Evolutionary conservation across 2,329 filamentous ascomycete genomes (phyloP), one percentile per base, ranked within the genome.

Genomic region (Diplocarpon mali): DNA sequence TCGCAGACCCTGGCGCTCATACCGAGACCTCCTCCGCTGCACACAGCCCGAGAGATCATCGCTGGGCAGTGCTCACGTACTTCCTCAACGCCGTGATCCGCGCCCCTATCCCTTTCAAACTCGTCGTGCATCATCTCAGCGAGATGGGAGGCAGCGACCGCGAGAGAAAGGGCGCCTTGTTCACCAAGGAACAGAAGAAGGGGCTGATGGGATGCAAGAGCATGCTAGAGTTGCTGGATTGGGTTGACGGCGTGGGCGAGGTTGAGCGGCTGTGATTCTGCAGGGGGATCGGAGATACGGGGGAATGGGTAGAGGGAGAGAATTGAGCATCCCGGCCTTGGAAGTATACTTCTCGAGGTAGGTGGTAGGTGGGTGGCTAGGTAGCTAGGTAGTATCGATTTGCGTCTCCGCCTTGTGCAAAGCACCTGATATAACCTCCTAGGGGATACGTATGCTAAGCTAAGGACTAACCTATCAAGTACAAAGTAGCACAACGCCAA

Each of bases 111-210:
- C 79, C 78, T 2, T 71, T 76, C 51, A 78, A 80, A 60, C 64
- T 85, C 35, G 71, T 74, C 5, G 66, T 78, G 45, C 80, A 85
- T 59, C 81, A 85, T 59, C 59, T 85, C 24, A 70, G 68, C 45
- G 78, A 85, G 64, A 85, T 85, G 80, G 73, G 69, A 51, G 70
- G 67, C 1, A 72, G 75, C 4, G 75, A 75, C 13, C 70, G 76
- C 61, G 59, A 2, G 60, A 49, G 56, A 75, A 76, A 61, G 60
- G 58, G 1, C 60, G 48, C 50, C 1, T 36, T 62, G 29, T 60
- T 82, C 48, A 68, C 57, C n/a, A 78, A 72, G 58, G 69, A 68
- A 57, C 76, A 82, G 59, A 66, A 78, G 48, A 60, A 61, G 13
- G 61, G 62, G 27, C 60, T 83, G 56, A 67, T 71, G 44, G 67